Base-by-base conservation (phyloP, 2,329 filamentous ascomycete species). In the Exophiala viscosa region DNA sequence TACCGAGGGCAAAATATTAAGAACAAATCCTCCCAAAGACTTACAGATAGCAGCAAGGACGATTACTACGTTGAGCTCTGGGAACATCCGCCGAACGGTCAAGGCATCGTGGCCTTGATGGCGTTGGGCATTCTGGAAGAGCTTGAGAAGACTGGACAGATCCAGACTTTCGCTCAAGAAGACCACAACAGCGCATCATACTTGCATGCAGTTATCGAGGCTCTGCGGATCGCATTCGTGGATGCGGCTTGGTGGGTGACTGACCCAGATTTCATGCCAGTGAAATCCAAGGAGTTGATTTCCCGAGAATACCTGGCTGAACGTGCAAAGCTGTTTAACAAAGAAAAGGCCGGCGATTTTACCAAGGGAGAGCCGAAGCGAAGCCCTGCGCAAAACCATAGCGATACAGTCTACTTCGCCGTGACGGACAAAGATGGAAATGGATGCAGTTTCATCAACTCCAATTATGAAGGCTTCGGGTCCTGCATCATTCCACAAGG, bases 51-150 rank as follows among this genome's bases (percentile, higher is more conserved):
- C n/a, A 48, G 36, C 9, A 48, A 55, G 11, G 54, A 55, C 4
- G 49, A 51, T 3, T 54, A 61, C 42, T 55, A 58, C 8, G 79
- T 96, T 38, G 85, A 95, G 65, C 75, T 99, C 0, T 97, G 92
- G 92, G 93, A 99, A 66, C 92, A 97, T 67, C 91, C 92, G 33
- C 93, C 93, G 7, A 97, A 97, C 64, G 91, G 93, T 0, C 93
- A 97, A 71, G 93, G 93, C 1, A 91, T 97, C 59, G 88, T 97
- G 2, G 93, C 93, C 0, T 75, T 97, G 31, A 96, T 97, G 86
- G 88, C 93, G 0, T 76, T 99, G 0, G 93, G 93, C 1, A 95
- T 97, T 60, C 76, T 99, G 44, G 85, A 96, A 67, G 84, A 91
- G 66, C 79, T 97, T 1, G 89, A 96, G 70, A 82, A 83, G 54